A percentile compares a stretch with the other conserved stretches of the same genome.
Evolutionary conservation across 2,329 filamentous ascomycete genomes (phyloP).

Genomic region (Nothopassalora personata): DNA sequence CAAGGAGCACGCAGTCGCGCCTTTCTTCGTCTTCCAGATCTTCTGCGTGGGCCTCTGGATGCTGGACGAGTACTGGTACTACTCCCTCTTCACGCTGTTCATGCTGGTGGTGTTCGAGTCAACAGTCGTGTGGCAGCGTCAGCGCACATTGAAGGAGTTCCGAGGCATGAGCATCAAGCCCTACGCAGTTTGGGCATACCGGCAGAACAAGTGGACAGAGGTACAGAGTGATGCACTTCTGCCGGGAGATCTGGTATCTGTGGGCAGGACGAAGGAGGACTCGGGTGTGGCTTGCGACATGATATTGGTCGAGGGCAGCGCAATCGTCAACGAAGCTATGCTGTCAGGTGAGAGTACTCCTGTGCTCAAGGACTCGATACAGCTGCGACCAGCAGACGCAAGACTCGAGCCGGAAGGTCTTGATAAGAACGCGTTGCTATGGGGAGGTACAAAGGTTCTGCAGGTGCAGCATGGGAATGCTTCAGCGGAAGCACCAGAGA

Average conservation of each 20-base stretch:
- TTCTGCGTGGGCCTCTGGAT: slow-evolving; percentile 99
- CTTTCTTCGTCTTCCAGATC: slow-evolving; percentile 98
- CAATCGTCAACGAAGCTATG: slow-evolving; percentile 99
- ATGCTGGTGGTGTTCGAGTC: slow-evolving; percentile 98
- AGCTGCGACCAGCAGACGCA: slow-evolving; percentile 78
- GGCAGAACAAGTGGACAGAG: slow-evolving; percentile 81
- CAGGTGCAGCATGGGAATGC: slow-evolving; percentile 85
- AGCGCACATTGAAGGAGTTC: slow-evolving; percentile 92
- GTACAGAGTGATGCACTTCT: slow-evolving; percentile 85
- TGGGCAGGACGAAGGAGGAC: slow-evolving; percentile 91
- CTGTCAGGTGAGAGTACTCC: slow-evolving; percentile 96
- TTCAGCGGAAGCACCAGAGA: slow-evolving; percentile 58
- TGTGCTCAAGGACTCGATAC: slow-evolving; percentile 90
- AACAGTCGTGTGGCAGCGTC: slow-evolving; percentile 97
- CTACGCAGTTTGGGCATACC: slow-evolving; percentile 87
- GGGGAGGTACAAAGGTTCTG: slow-evolving; percentile 94
- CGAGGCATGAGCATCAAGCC: slow-evolving; percentile 99
- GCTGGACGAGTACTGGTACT: slow-evolving; percentile 99
- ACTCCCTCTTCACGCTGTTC: slow-evolving; percentile 96
- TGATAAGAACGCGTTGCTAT: slow-evolving; percentile 95
- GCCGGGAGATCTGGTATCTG: slow-evolving; percentile 88
- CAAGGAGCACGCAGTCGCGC: slow-evolving; percentile 95
- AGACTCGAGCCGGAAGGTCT: slow-evolving; percentile 79
- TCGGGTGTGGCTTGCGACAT: slow-evolving; percentile 96
- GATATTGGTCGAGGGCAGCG: slow-evolving; percentile 87